Conservation (phyloP, 2,329 filamentous ascomycete genomes). For the Xylaria sp. region DNA sequence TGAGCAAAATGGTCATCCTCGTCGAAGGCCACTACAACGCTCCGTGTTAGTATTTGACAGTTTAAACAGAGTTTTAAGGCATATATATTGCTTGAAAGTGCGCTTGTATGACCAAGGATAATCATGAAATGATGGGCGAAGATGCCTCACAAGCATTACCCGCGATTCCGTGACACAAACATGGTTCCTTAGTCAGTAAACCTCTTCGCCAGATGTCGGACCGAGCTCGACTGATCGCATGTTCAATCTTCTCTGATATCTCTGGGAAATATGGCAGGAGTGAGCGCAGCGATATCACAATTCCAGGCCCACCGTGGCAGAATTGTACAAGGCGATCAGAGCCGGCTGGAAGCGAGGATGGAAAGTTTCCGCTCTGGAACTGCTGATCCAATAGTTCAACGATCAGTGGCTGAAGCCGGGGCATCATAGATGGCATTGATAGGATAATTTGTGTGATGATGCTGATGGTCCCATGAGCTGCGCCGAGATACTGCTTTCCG, state of each 20-base stretch:
- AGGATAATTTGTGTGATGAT: constrained; percentile 73
- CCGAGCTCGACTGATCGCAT: constrained; percentile 56
- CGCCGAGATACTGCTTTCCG: constrained; percentile 66
- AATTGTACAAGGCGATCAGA: constrained; percentile 60
- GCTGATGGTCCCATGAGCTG: constrained; percentile 70
- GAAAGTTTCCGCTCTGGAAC: constrained; percentile 67
- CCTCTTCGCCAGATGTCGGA: constrained; percentile 62
- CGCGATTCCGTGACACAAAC: constrained; percentile 68
- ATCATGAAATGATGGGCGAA: not conserved
- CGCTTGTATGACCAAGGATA: not conserved
- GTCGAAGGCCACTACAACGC: constrained; percentile 41
- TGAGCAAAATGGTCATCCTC: constrained; percentile 28
- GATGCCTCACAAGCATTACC: constrained; percentile 58
- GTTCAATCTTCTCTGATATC: constrained; percentile 58
- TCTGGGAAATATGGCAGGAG: constrained; percentile 62
- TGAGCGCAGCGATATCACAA: constrained; percentile 62
- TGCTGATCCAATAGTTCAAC: constrained; percentile 64
- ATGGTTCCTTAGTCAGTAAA: constrained; percentile 67
- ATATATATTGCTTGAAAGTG: not conserved
- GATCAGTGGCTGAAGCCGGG: constrained; percentile 58
- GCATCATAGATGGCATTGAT: constrained; percentile 60
- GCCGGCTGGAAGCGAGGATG: constrained; percentile 52
- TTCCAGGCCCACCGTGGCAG: constrained; percentile 70
- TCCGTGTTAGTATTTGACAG: not conserved
- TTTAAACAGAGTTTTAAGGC: not conserved